Conservation (phyloP, 257 asterid species). For the Rubia yunnanensis region DNA sequence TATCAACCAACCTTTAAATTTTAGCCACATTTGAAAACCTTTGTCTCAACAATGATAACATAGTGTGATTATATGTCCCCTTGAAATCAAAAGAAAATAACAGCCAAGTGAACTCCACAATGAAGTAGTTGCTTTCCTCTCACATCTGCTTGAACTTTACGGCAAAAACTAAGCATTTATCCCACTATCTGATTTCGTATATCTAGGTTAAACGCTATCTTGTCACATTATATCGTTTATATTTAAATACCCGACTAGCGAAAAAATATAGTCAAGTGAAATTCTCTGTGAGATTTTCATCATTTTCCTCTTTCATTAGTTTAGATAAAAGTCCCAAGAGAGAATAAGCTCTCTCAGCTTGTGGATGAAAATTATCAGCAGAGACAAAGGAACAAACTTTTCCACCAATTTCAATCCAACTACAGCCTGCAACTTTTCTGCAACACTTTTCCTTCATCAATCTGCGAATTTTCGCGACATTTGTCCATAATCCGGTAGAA, state of each 20-base stretch:
- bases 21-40: neutral
- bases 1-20: neutral
- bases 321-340: slow-evolving; percentile 9
- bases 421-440: slow-evolving; percentile 22
- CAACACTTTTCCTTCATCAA: slow-evolving; percentile 11
- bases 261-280: neutral
- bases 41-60: slow-evolving; percentile 1
- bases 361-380: slow-evolving; percentile 7
- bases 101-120: neutral
- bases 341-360: slow-evolving; percentile 1
- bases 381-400: slow-evolving; percentile 15
- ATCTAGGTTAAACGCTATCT: too few relatives aligned
- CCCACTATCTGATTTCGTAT: too few relatives aligned
- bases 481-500: slow-evolving; percentile 20
- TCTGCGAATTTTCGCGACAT: slow-evolving; percentile 22
- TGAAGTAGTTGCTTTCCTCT: neutral
- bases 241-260: too few relatives aligned
- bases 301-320: slow-evolving; percentile 10
- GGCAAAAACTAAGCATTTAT: too few relatives aligned
- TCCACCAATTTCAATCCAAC: slow-evolving; percentile 24
- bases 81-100: neutral
- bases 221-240: too few relatives aligned
- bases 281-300: neutral
- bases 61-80: too few relatives aligned
- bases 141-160: neutral